phyloP scores from a whole-genome alignment of 148 eudicot species.

The Rhododendron vialii region DNA sequence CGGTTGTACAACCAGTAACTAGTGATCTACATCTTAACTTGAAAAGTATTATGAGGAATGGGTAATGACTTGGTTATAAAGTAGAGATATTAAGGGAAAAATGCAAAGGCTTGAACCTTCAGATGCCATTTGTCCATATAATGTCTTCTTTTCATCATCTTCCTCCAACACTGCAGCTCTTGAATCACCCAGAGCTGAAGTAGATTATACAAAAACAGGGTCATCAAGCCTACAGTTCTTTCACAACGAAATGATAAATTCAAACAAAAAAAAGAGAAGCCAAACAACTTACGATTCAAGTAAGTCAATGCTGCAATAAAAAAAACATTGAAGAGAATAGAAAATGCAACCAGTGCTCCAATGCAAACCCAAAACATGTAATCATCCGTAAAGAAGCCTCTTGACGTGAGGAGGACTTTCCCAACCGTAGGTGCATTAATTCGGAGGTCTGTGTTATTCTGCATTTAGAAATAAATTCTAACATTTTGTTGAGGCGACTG shows the following conservation, averaged over 20 bases:
- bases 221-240: background rate
- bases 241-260: background rate
- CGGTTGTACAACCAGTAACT: background rate
- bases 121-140: constrained; percentile 5
- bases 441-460: constrained; percentile 59
- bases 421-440: constrained; percentile 59
- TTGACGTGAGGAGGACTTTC: constrained; percentile 50
- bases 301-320: constrained; percentile 51
- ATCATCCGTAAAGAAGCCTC: constrained; percentile 58
- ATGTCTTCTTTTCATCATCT: constrained; percentile 21
- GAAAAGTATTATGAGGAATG: background rate
- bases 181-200: constrained; percentile 56
- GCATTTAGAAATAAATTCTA: constrained; percentile 21
- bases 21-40: background rate
- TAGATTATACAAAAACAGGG: background rate
- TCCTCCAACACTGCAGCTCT: constrained; percentile 33
- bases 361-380: constrained; percentile 66
- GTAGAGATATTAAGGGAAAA: background rate
- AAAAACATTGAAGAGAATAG: constrained; percentile 57
- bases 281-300: constrained; percentile 47
- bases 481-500: background rate
- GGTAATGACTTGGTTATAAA: background rate
- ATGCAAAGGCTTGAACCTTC: constrained; percentile 15
- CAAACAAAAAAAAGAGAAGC: background rate
- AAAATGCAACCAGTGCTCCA: constrained; percentile 60